A percentile compares a stretch with the other conserved stretches of the same genome.
Evolutionary conservation across 1,284 basidiomycete species (phyloP).

Genomic region (Sporisorium scitamineum): DNA sequence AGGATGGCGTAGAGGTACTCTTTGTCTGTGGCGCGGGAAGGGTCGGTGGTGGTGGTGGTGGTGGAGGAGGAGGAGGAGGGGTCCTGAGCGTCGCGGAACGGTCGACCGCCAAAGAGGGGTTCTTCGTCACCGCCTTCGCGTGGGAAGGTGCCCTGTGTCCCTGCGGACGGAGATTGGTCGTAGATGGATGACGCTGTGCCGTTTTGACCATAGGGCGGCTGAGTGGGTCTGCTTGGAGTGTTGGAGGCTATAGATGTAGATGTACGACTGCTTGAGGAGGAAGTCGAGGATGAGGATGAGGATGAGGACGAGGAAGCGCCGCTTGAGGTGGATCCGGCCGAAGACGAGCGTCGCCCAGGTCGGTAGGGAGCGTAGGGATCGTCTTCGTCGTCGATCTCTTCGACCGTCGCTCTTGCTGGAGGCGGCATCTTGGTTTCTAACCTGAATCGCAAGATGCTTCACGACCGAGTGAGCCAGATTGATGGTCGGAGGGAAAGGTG

Average conservation of each 20-base stretch:
- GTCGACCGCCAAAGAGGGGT: conserved; percentile 64
- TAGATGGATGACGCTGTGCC: conserved; percentile 18
- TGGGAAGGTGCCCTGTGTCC: conserved; percentile 25
- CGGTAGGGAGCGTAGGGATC: conserved; percentile 48
- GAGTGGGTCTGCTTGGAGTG: neutral
- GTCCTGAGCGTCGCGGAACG: conserved; percentile 57
- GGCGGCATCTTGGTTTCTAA: conserved; percentile 17
- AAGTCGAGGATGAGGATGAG: conserved; percentile 13
- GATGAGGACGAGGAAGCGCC: conserved; percentile 11
- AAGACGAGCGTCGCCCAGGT: conserved; percentile 8
- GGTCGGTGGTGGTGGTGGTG: no score
- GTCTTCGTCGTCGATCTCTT: conserved; percentile 40
- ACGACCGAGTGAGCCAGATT: neutral
- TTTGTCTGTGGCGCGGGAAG: conserved; percentile 29
- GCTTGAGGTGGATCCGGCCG: conserved; percentile 1
- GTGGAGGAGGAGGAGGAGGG: neutral
- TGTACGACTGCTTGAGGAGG: conserved; percentile 11
- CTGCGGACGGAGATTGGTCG: conserved; percentile 31
- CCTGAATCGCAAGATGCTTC: neutral
- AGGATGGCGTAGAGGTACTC: conserved; percentile 71
- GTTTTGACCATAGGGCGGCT: neutral
- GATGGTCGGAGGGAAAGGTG: neutral
- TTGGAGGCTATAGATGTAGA: neutral
- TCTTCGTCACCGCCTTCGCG: conserved; percentile 51
- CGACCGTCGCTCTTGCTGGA: conserved; percentile 40